A percentile compares a stretch with the other conserved stretches of the same genome.
Evolutionary conservation across 352 stramenopile genomes (phyloP).

Genomic region (Phytopythium mirpurense): DNA sequence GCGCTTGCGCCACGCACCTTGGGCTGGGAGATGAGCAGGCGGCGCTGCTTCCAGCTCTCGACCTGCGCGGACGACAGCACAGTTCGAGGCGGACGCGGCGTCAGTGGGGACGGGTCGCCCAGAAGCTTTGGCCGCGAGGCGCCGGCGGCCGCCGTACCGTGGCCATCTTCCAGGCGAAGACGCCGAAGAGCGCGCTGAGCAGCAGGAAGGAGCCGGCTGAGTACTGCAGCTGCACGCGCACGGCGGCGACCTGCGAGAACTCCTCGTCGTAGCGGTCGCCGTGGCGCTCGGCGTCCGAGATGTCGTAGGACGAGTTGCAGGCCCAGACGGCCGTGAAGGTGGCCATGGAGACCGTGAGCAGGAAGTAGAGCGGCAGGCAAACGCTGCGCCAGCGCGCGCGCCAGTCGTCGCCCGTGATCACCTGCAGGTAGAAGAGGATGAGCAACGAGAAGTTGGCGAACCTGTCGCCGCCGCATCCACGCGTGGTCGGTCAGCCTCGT

Average conservation of each 20-base stretch:
- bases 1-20: slow-evolving; percentile 26
- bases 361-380: slow-evolving; percentile 78
- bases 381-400: slow-evolving; percentile 65
- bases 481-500: too few relatives aligned
- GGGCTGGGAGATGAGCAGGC: slow-evolving; percentile 70
- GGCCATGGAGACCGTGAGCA: slow-evolving; percentile 77
- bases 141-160: too few relatives aligned
- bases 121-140: too few relatives aligned
- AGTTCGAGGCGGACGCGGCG: background rate
- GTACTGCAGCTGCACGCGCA: slow-evolving; percentile 79
- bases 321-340: slow-evolving; percentile 85
- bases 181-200: slow-evolving; percentile 73
- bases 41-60: slow-evolving; percentile 67
- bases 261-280: slow-evolving; percentile 83
- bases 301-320: slow-evolving; percentile 82
- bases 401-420: slow-evolving; percentile 76
- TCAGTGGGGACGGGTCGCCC: too few relatives aligned
- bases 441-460: slow-evolving; percentile 88
- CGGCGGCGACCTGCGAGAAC: slow-evolving; percentile 72
- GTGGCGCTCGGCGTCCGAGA: slow-evolving; percentile 52
- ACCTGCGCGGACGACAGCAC: slow-evolving; percentile 34
- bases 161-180: slow-evolving; percentile 86
- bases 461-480: slow-evolving; percentile 8
- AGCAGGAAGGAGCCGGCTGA: slow-evolving; percentile 78
- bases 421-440: slow-evolving; percentile 87